phyloP scores from a whole-genome alignment of 805 yeast genomes.

The Saccharomycopsis sp. region DNA sequence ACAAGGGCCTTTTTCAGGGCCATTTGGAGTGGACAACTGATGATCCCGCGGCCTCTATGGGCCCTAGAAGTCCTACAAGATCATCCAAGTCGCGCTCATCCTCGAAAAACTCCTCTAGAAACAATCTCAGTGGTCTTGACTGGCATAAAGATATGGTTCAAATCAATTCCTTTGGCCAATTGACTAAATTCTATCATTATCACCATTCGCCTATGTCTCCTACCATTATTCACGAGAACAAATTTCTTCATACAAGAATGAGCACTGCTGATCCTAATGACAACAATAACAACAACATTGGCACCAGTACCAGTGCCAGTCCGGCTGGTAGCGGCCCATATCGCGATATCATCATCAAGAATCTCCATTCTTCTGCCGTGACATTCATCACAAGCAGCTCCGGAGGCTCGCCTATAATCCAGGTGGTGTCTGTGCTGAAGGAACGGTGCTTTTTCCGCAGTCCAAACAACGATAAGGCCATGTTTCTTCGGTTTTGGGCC shows the following conservation, averaged over 20 bases:
- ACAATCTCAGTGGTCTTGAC: neutral
- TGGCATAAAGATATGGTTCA: conserved; percentile 12
- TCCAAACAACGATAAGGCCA: conserved; percentile 6
- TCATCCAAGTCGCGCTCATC: neutral
- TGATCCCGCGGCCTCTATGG: neutral
- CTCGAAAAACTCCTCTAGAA: neutral
- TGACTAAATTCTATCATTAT: conserved; percentile 5
- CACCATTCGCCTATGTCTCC: neutral
- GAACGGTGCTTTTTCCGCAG: conserved; percentile 13
- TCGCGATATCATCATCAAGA: conserved; percentile 23
- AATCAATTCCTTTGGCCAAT: conserved; percentile 16
- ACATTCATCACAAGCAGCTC: conserved; percentile 20
- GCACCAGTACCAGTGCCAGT: neutral
- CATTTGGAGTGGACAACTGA: conserved; percentile 20
- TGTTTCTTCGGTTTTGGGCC: conserved; percentile 39
- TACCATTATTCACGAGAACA: neutral
- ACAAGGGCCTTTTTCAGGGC: conserved; percentile 21
- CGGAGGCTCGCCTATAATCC: conserved; percentile 31
- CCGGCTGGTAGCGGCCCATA: conserved; percentile 2
- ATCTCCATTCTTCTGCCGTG: conserved; percentile 28
- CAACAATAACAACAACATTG: neutral
- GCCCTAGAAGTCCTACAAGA: neutral
- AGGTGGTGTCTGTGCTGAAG: conserved; percentile 19
- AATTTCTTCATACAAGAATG: neutral
- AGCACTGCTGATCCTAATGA: too few species aligned